A percentile compares a stretch with the other conserved stretches of the same genome.
phyloP scores from a whole-genome alignment of 805 yeast genomes.

The Starmerella ratchasimensis region DNA sequence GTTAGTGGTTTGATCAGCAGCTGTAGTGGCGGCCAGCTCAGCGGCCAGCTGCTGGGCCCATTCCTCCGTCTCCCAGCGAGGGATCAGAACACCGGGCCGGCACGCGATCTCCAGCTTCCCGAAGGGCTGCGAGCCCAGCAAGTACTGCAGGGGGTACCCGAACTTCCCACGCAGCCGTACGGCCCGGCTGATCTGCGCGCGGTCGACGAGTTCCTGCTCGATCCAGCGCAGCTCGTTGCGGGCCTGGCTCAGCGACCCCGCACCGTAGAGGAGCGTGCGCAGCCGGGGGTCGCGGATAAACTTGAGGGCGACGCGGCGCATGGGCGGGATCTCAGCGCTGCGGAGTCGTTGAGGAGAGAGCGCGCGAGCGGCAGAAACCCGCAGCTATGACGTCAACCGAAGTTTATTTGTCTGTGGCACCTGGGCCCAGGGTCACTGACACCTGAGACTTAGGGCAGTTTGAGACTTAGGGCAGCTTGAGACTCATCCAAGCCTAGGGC shows the following conservation, averaged over 20 bases:
- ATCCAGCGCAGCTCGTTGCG: constrained; percentile 41
- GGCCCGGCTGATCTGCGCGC: constrained; percentile 37
- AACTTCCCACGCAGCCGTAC: constrained; percentile 36
- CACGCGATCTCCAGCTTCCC: constrained; percentile 52
- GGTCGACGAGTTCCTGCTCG: constrained; percentile 37
- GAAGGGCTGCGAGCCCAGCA: constrained; percentile 78
- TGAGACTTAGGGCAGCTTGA: too few relatives aligned
- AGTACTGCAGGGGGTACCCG: constrained; percentile 67
- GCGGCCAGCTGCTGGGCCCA: constrained; percentile 45
- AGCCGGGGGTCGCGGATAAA: constrained; percentile 6
- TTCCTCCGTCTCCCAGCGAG: constrained; percentile 92
- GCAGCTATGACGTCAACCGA: too few relatives aligned
- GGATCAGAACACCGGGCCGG: constrained; percentile 57
- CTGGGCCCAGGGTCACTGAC: too few relatives aligned
- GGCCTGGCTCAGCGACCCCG: constrained; percentile 11
- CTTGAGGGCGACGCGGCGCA: constrained; percentile 4
- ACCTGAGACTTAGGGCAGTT: too few relatives aligned
- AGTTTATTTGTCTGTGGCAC: too few relatives aligned
- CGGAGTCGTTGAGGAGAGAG: too few relatives aligned
- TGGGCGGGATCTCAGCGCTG: too few relatives aligned
- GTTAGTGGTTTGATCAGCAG: not conserved
- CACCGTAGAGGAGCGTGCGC: constrained; percentile 2
- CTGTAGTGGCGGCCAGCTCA: constrained; percentile 1
- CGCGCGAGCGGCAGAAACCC: too few relatives aligned
- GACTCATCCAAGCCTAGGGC: too few relatives aligned